phyloP scores from a whole-genome alignment of 2,329 filamentous ascomycete species.

The Fusarium pininemorale region DNA sequence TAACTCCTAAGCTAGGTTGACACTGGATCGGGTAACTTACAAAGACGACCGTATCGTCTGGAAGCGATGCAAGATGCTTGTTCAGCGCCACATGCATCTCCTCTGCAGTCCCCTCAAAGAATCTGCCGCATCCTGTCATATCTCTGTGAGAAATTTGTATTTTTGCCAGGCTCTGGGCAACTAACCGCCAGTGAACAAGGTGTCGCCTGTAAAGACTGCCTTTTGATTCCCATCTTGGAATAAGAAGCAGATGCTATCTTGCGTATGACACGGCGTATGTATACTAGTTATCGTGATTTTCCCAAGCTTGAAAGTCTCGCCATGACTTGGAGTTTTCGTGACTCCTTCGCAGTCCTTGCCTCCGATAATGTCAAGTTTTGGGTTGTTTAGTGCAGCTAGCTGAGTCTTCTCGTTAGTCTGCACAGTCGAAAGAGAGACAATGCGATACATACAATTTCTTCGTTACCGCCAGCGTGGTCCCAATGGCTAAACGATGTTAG shows the following conservation, averaged over 20 bases:
- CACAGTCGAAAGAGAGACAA: fast-evolving
- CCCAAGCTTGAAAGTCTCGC: neutral
- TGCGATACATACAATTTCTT: neutral
- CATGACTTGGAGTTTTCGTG: neutral
- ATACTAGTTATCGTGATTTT: neutral
- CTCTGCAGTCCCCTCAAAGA: neutral
- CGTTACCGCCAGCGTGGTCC: neutral
- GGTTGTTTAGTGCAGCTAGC: neutral
- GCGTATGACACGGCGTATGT: neutral
- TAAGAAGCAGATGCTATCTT: neutral
- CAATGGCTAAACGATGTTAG: neutral
- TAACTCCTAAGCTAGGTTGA: neutral
- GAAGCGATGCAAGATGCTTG: neutral
- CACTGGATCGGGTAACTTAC: neutral
- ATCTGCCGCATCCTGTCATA: neutral
- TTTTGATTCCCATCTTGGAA: neutral
- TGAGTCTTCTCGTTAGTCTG: neutral
- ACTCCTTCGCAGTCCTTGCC: neutral
- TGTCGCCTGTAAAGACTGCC: neutral
- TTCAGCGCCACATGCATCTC: neutral
- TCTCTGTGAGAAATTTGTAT: too few relatives aligned
- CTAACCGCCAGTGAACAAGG: neutral
- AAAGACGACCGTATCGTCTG: neutral
- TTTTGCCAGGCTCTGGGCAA: too few relatives aligned
- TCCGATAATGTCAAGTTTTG: neutral